Base-by-base conservation (phyloP, 345 rosid species). In the Passiflora organensis region DNA sequence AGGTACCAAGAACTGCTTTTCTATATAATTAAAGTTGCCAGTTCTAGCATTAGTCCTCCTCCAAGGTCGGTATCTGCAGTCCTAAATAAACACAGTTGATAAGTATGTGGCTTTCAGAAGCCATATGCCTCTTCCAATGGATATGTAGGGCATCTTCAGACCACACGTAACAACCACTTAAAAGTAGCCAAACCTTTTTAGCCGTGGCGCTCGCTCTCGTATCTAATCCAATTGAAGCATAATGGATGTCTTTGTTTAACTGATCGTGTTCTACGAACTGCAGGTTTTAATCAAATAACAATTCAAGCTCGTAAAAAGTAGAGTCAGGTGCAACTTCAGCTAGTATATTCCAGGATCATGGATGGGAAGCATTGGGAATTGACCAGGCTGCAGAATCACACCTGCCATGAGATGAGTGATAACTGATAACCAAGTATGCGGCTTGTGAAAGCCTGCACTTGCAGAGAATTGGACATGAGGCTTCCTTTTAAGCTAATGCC, bases 111-210 rank as follows among this genome's bases (percentile, higher is more conserved):
- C 62, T 51, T 51, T 51, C 23, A 23, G 61, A 62, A 56, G 56
- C 52, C n/a, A 61, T 4, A 62, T 36, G 58, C 50, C 56, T 12
- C 60, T 42, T 52, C 38, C 21, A 55, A 55, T 53, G 32, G 34
- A 38, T 32, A 55, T 0, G 34, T 23, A 24, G n/a, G 44, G 51
- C 46, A 55, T 45, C 51, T 49, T 28, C 65, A 74, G 79, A 65
- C 80, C 77, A 56, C 61, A 53, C 53, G 61, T 28, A 64, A 15
- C 20, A 49, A 52, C 51, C 43, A 58, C 60, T 64, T 45, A 59
- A 60, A 44, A 62, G 45, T 24, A 57, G 60, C 47, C 66, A 21
- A 44, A 10, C 58, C 43, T 52, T 50, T 55, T 52, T 39, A 17
- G 8, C 2, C 24, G 58, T 57, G 62, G 69, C 43, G 5, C 10